Base-by-base conservation (phyloP, 2,329 filamentous ascomycete genomes). In the Xylariomycetidae sp. region DNA sequence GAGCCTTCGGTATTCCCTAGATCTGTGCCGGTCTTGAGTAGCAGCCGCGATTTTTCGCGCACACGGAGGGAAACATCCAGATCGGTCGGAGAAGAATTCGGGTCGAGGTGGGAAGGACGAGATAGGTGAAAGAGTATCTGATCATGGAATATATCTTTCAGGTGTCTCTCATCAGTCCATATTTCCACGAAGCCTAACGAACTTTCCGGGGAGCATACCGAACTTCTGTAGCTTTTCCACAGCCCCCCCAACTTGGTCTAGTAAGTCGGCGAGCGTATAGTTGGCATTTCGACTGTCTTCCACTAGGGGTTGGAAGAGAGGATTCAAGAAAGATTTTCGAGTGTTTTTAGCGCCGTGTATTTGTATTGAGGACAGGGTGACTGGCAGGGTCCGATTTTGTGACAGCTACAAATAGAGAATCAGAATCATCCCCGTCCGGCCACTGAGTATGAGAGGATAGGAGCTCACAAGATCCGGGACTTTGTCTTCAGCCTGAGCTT, bases 21-120 rank as follows among this genome's bases (percentile, higher is more conserved):
- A 56, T 97, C 90, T 7, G 92, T 97, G 39, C 92, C 92, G 0
- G 89, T 95, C 67, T 94, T 94, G 52, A 97, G 75, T 38, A 88
- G 80, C 53, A 97, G 78, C 25, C 85, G 81, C 19, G 86, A 83
- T 46, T 86, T 81, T 62, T 98, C 90, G 40, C 74, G 72, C 15
- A 85, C 84, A 33, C 78, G 79, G 36, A 96, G 73, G 50, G 82
- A 85, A 33, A 96, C 75, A 45, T 90, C 84, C 47, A 97, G 62
- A 56, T 94, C 88, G 35, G 80, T 88, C 3, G 82, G 78, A 2
- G 80, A 80, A 8, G 81, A 77, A 6, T 80, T 77, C 1, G 85
- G 72, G 41, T 86, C 77, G 27, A 79, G 74, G 30, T 77, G 74
- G 39, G 80, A 73, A 9, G 88, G 80, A 32, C 82, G 80, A 55